phyloP scores from a whole-genome alignment of 2,329 filamentous ascomycete genomes.

The Aspergillus sp. region DNA sequence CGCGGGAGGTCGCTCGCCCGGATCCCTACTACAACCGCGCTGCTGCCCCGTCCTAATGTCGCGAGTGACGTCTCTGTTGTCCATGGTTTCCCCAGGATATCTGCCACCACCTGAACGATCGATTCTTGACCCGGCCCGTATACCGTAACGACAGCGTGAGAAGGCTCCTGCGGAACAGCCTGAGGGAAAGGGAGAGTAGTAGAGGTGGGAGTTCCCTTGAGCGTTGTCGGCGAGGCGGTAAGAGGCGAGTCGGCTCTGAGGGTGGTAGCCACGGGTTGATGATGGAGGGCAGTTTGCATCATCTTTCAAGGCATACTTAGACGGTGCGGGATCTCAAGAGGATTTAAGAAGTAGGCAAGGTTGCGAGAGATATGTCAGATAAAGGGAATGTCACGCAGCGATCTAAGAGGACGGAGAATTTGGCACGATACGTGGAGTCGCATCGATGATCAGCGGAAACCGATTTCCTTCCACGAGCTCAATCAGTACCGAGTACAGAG shows the following conservation, averaged over 20 bases:
- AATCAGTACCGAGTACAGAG: not conserved
- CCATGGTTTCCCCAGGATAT: constrained; percentile 74
- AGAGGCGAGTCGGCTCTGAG: constrained; percentile 26
- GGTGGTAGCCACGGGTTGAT: constrained; percentile 34
- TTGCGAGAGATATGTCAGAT: not conserved
- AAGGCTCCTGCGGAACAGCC: constrained; percentile 14
- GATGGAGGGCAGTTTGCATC: constrained; percentile 27
- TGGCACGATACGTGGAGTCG: constrained; percentile 8
- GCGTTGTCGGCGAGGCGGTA: constrained; percentile 22
- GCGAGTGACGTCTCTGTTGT: constrained; percentile 58
- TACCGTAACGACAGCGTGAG: constrained; percentile 58
- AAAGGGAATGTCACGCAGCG: not conserved
- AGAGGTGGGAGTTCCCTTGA: constrained; percentile 19
- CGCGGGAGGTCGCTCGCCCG: constrained; percentile 56
- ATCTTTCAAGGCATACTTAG: constrained; percentile 30
- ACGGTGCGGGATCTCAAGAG: not conserved
- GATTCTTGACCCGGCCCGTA: constrained; percentile 70
- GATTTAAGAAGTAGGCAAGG: not conserved
- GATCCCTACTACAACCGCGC: constrained; percentile 68
- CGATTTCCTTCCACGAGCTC: not conserved
- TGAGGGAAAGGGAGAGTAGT: constrained; percentile 12
- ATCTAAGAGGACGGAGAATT: constrained; percentile 10
- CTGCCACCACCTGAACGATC: constrained; percentile 73
- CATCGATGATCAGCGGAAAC: constrained; percentile 15
- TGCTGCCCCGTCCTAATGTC: constrained; percentile 56